phyloP scores from a whole-genome alignment of 1,284 basidiomycete genomes.

The Cystobasidiaceae sp. region DNA sequence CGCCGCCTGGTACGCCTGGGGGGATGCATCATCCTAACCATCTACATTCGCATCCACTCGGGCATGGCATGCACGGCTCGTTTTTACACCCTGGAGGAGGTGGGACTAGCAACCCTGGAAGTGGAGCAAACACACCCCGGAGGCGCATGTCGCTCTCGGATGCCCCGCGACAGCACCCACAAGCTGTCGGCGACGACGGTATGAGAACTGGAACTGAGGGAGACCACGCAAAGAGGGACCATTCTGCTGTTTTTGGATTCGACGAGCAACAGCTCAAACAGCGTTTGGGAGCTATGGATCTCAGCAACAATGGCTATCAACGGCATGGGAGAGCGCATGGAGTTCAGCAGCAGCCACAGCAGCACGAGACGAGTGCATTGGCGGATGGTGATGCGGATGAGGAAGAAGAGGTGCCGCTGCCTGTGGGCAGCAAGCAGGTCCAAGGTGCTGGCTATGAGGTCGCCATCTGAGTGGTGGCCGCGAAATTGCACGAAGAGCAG shows the following conservation, averaged over 20 bases:
- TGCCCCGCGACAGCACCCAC: no score
- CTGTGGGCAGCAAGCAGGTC: slow-evolving; percentile 3
- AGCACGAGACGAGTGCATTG: not conserved
- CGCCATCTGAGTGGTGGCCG: not conserved
- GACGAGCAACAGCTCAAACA: slow-evolving; percentile 17
- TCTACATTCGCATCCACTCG: no score
- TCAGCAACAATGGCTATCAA: not conserved
- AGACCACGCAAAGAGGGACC: not conserved
- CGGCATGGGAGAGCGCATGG: not conserved
- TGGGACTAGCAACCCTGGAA: not conserved
- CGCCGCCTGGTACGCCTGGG: no score
- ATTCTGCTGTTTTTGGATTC: slow-evolving; percentile 24
- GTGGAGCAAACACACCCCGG: slow-evolving; percentile 26
- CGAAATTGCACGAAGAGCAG: not conserved
- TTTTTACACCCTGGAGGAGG: not conserved
- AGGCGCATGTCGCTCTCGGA: slow-evolving; percentile 21
- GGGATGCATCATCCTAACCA: no score
- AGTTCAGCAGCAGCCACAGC: slow-evolving; percentile 6
- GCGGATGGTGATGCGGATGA: not conserved
- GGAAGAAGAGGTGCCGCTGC: slow-evolving; percentile 23
- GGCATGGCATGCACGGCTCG: no score
- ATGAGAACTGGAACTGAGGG: no score
- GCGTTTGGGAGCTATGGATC: slow-evolving; percentile 5
- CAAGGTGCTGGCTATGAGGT: slow-evolving; percentile 4
- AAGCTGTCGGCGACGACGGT: not conserved